Base-by-base conservation (phyloP, 2,329 filamentous ascomycete genomes). In the Phialophora chinensis region DNA sequence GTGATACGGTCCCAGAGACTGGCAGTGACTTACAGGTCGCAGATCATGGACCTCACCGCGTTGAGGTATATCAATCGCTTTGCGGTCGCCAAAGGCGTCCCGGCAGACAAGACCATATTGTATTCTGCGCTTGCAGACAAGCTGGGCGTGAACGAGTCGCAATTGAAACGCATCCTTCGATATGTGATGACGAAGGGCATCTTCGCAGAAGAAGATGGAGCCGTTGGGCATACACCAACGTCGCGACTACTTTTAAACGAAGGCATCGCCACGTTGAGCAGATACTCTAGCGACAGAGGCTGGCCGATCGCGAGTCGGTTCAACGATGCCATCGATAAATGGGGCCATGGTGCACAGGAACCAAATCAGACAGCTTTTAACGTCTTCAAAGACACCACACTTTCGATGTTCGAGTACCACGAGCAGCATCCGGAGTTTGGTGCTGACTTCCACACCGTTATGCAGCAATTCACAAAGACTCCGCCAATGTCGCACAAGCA, bases 401-500 rank as follows among this genome's bases (percentile, higher is more conserved):
- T 74, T 23, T 68, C 74, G 0, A 75, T 77, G 63, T 81, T 79
- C 58, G 72, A 76, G 3, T 73, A 78, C 63, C 66, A 78, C 11
- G 62, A 68, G 5, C 63, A 60, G 42, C 55, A 69, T 12, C 69
- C 72, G 0, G 72, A n/a, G 12, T 66, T 44, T 29, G 38, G 49
- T 10, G 53, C 49, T 10, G 63, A 66, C 20, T 62, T 62, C 38
- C 63, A 66, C 50, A 31, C 52, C 17, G 58, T 66, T 47, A 62
- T 62, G 63, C 60, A 60, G 14, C 58, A 60, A 10, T 65, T 65
- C 35, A 65, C 49, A 14, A 65, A 60, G 33, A 61, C 63, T n/a
- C 44, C 63, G 8, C 63, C 56, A 20, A 14, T 61, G 47, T 60
- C 56, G 1, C 56, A 60, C 33, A 33, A 65, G 20, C 63, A 65